phyloP scores from a whole-genome alignment of 1,139 yeast species.

The Saccharomycopsis hybrid region DNA sequence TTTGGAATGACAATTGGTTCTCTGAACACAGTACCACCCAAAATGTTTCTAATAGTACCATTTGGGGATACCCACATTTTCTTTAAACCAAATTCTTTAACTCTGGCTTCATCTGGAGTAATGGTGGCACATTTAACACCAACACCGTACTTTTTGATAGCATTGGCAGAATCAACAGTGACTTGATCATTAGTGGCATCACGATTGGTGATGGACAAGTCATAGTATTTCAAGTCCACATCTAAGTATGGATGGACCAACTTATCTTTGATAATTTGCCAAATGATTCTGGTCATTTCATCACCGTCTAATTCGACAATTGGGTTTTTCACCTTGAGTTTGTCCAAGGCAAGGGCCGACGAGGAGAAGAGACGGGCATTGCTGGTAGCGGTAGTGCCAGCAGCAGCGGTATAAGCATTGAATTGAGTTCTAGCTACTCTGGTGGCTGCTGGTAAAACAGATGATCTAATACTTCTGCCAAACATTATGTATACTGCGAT shows the following conservation, averaged over 20 bases:
- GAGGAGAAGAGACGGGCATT: conserved; percentile 7
- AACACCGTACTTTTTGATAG: conserved; percentile 69
- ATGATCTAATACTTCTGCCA: conserved; percentile 9
- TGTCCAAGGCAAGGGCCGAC: conserved; percentile 26
- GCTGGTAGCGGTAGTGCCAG: neutral
- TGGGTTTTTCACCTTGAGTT: conserved; percentile 80
- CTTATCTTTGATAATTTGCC: conserved; percentile 79
- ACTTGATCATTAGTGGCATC: conserved; percentile 69
- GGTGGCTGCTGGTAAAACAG: neutral
- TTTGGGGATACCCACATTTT: conserved; percentile 86
- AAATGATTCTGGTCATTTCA: conserved; percentile 90
- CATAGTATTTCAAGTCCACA: conserved; percentile 69
- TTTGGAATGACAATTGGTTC: conserved; percentile 76
- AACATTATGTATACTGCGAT: no score
- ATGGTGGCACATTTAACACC: conserved; percentile 85
- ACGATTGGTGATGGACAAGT: conserved; percentile 63
- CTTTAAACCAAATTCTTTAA: conserved; percentile 63
- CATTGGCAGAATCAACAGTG: conserved; percentile 70
- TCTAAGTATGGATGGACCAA: conserved; percentile 75
- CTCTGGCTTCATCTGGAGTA: conserved; percentile 80
- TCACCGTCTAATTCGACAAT: conserved; percentile 96
- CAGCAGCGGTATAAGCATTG: no score
- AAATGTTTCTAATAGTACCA: conserved; percentile 75
- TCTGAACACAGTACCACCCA: conserved; percentile 80
- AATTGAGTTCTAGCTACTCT: conserved; percentile 1